Conservation (phyloP, 306 rosid genomes). For the Acacia confusa region DNA sequence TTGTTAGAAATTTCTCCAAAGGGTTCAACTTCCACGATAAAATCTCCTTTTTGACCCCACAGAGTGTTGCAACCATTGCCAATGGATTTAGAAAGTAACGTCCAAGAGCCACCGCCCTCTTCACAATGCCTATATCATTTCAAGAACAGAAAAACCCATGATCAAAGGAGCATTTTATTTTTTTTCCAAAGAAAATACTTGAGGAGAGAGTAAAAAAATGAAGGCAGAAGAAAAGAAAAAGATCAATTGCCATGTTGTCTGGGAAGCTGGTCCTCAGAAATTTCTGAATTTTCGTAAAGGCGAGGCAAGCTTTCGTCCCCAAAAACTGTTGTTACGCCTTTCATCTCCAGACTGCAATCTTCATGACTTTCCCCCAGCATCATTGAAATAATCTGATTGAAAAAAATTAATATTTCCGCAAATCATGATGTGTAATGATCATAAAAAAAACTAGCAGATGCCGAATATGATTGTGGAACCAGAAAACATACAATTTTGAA, state of each 20-base stretch:
- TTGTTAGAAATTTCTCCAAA: slow-evolving; percentile 37
- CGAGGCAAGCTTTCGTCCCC: slow-evolving; percentile 46
- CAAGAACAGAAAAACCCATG: neutral
- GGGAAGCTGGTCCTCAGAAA: slow-evolving; percentile 44
- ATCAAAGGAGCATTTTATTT: neutral
- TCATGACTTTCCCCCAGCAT: slow-evolving; percentile 33
- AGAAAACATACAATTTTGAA: neutral
- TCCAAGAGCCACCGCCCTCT: slow-evolving; percentile 57
- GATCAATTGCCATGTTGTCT: slow-evolving; percentile 38
- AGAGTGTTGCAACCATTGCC: slow-evolving; percentile 60
- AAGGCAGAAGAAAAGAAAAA: slow-evolving; percentile 8
- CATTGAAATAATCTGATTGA: slow-evolving; percentile 45
- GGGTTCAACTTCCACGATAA: slow-evolving; percentile 45
- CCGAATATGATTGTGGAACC: neutral
- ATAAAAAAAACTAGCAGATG: neutral
- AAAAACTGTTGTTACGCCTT: slow-evolving; percentile 32
- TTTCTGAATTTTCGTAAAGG: slow-evolving; percentile 48
- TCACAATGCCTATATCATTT: slow-evolving; percentile 43
- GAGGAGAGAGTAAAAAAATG: slow-evolving; percentile 4
- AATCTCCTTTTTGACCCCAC: slow-evolving; percentile 43
- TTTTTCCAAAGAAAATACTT: neutral
- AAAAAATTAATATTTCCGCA: neutral
- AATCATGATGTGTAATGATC: slow-evolving; percentile 19
- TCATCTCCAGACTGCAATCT: slow-evolving; percentile 28
- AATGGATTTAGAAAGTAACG: slow-evolving; percentile 52